phyloP scores from a whole-genome alignment of 345 rosid species.

The Heritiera fomes region DNA sequence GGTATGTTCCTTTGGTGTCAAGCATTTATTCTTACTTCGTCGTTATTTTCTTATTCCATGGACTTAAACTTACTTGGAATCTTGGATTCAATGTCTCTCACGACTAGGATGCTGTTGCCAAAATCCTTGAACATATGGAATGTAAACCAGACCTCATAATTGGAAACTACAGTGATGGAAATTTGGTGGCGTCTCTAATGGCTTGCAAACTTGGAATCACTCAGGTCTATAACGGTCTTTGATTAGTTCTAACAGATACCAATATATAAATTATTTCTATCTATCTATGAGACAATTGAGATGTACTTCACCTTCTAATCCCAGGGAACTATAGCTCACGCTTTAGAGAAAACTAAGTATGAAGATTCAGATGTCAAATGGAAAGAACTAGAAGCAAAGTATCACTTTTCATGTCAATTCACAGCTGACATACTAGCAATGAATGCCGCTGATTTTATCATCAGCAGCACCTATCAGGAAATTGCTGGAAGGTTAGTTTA shows the following conservation, averaged over 20 bases:
- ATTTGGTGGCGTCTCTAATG: constrained; percentile 86
- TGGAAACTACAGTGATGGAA: constrained; percentile 93
- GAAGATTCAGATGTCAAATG: constrained; percentile 89
- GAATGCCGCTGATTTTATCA: constrained; percentile 83
- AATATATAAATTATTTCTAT: background rate
- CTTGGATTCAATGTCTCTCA: background rate
- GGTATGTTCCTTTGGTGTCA: constrained; percentile 32
- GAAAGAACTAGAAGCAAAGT: constrained; percentile 82
- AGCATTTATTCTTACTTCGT: background rate
- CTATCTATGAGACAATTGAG: background rate
- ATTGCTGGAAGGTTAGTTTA: constrained; percentile 78
- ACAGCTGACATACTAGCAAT: constrained; percentile 84
- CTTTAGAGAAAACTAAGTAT: constrained; percentile 88
- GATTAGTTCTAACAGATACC: background rate
- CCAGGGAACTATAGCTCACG: constrained; percentile 90
- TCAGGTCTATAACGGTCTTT: constrained; percentile 41
- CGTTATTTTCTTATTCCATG: background rate
- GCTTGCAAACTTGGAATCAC: constrained; percentile 77
- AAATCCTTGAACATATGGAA: constrained; percentile 60
- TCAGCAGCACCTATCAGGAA: constrained; percentile 93
- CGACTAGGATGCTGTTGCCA: constrained; percentile 59
- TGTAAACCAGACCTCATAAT: constrained; percentile 89
- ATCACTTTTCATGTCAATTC: constrained; percentile 93
- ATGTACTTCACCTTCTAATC: constrained; percentile 8
- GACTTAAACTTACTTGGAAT: background rate